Percentiles rank a stretch among this genome's conserved stretches.
These are phyloP conservation scores for Debaryomycetaceae sp. DNA, from an alignment of 1,139 yeast genomes.

Conservation along the genomic window DNA sequence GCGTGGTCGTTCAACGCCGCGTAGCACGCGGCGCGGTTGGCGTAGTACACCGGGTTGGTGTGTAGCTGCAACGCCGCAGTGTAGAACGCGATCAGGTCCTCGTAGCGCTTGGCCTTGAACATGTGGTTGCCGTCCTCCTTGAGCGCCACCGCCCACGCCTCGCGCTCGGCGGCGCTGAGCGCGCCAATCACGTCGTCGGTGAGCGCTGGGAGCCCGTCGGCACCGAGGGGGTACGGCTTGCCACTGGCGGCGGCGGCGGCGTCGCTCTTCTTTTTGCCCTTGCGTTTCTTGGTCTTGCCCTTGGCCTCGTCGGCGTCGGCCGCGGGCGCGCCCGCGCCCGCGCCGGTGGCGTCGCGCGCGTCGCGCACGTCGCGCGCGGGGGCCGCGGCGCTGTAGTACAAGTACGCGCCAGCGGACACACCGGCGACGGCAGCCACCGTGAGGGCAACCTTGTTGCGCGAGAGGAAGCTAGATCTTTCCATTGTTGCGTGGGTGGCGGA, in stretches of 20 bases:
- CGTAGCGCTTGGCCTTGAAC: conserved; percentile 67
- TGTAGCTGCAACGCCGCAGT: conserved; percentile 71
- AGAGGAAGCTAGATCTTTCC: conserved; percentile 30
- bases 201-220: conserved; percentile 55
- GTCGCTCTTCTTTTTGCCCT: conserved; percentile 22
- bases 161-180: conserved; percentile 53
- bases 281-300: conserved; percentile 26
- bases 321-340: conserved; percentile 11
- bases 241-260: conserved; percentile 14
- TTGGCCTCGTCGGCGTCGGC: conserved; percentile 15
- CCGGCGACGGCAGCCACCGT: conserved; percentile 59
- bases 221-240: conserved; percentile 42
- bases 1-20: conserved; percentile 75
- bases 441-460: conserved; percentile 57
- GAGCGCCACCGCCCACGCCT: conserved; percentile 68
- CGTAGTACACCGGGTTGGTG: conserved; percentile 82
- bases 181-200: conserved; percentile 41
- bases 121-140: conserved; percentile 87
- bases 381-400: conserved; percentile 44
- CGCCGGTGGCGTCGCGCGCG: conserved; percentile 4
- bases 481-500: background rate
- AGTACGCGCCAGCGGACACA: conserved; percentile 58
- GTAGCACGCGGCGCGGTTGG: conserved; percentile 94
- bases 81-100: conserved; percentile 73
- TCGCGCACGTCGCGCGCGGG: conserved; percentile 10